These are phyloP conservation scores for Pichia gijzeniarum DNA, from an alignment of 805 yeast genomes.

Conservation along the genomic window DNA sequence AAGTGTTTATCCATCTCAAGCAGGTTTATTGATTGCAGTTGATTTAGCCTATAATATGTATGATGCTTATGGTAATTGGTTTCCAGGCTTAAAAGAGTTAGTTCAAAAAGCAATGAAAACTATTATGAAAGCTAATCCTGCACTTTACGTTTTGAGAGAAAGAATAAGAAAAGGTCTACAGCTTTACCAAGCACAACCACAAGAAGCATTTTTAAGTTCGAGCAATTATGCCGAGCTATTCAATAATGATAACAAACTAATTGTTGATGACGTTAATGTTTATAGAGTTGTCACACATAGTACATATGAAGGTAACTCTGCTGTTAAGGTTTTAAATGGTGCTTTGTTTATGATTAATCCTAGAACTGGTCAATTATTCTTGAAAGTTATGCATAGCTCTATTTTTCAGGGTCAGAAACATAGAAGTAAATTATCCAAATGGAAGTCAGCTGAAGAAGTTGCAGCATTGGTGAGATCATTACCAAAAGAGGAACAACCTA, in stretches of 20 bases:
- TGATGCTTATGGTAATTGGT: conserved; percentile 97
- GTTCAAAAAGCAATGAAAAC: conserved; percentile 89
- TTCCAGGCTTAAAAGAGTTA: conserved; percentile 86
- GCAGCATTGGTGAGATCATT: conserved; percentile 84
- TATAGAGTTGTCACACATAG: conserved; percentile 88
- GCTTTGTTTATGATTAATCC: conserved; percentile 88
- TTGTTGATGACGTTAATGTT: conserved; percentile 91
- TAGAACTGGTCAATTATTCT: conserved; percentile 79
- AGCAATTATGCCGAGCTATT: conserved; percentile 87
- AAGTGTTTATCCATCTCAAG: conserved; percentile 84
- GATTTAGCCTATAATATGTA: conserved; percentile 95
- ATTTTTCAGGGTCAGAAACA: conserved; percentile 98
- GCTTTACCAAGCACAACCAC: conserved; percentile 88
- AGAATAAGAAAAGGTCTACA: conserved; percentile 92
- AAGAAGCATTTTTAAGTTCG: conserved; percentile 84
- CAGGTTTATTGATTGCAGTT: conserved; percentile 85
- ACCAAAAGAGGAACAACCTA: conserved; percentile 92
- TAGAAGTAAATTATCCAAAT: conserved; percentile 85
- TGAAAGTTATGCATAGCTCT: conserved; percentile 86
- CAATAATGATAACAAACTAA: conserved; percentile 73
- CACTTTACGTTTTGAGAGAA: conserved; percentile 84
- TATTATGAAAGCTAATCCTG: conserved; percentile 92
- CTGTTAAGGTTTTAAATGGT: conserved; percentile 92
- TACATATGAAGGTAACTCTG: conserved; percentile 87
- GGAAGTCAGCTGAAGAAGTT: conserved; percentile 98